A percentile compares a stretch with the other conserved stretches of the same genome.
Conservation (phyloP, 345 rosid genomes). For the Xanthoceras sorbifolium region DNA sequence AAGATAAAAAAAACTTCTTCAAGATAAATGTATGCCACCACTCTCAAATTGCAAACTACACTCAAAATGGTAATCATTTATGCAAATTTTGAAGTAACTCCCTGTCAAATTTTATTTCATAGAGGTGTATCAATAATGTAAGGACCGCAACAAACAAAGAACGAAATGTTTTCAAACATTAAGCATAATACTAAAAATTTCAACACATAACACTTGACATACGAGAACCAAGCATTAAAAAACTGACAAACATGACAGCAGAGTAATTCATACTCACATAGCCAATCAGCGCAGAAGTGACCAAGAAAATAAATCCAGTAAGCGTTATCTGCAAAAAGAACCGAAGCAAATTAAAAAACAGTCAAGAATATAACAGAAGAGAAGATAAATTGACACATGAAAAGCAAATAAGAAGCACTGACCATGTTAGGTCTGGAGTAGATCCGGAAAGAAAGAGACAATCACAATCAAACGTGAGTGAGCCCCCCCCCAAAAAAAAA, state of each 20-base stretch:
- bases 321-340: conserved; percentile 78
- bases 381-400: not conserved
- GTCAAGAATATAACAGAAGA: not conserved
- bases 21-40: not conserved
- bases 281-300: conserved; percentile 83
- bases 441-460: conserved; percentile 25
- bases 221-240: not conserved
- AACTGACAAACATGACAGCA: not conserved
- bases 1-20: not conserved
- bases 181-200: not conserved
- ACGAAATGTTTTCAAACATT: too few relatives aligned
- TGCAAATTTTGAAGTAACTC: not conserved
- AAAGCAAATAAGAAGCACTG: conserved; percentile 23
- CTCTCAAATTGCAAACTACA: not conserved
- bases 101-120: not conserved
- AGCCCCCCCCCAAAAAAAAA: not conserved
- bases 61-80: not conserved
- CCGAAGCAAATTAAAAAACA: conserved; percentile 15
- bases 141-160: too few relatives aligned
- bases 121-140: not conserved
- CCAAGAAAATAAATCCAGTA: conserved; percentile 85
- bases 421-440: conserved; percentile 94
- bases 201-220: not conserved
- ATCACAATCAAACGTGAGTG: conserved; percentile 18
- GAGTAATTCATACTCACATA: conserved; percentile 63